Percentiles rank a stretch among this genome's conserved stretches.
These are phyloP conservation scores for Spathaspora gorwiae DNA, from an alignment of 805 yeast genomes.

Conservation along the genomic window DNA sequence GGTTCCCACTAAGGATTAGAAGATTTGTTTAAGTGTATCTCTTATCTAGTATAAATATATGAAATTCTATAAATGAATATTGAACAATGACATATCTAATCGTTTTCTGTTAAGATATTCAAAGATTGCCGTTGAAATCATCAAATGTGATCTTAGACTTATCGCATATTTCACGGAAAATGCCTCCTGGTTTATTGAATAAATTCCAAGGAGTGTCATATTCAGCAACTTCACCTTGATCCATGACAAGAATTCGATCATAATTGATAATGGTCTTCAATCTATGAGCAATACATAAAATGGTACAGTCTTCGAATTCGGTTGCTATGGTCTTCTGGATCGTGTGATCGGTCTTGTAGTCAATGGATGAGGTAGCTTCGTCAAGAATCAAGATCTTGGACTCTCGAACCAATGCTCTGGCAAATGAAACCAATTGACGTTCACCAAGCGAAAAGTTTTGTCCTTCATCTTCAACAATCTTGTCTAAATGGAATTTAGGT, in stretches of 20 bases:
- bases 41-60: no score
- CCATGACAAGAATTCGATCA: conserved; percentile 33
- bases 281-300: conserved; percentile 37
- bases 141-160: conserved; percentile 27
- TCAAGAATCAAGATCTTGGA: conserved; percentile 34
- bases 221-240: conserved; percentile 30
- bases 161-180: conserved; percentile 34
- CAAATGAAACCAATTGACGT: conserved; percentile 34
- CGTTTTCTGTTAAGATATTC: no score
- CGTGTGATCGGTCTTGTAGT: conserved; percentile 34
- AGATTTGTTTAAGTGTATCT: no score
- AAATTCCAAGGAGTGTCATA: conserved; percentile 31
- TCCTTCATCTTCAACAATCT: conserved; percentile 33
- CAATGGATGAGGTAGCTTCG: conserved; percentile 38
- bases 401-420: conserved; percentile 33
- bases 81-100: no score
- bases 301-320: conserved; percentile 31
- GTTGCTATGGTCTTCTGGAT: conserved; percentile 28
- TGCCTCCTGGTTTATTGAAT: conserved; percentile 20
- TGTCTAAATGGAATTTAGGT: conserved; percentile 35
- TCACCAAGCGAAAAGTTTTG: conserved; percentile 35
- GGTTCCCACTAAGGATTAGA: no score
- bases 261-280: conserved; percentile 33
- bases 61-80: no score
- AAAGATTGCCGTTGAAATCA: conserved; percentile 18